Evolutionary conservation across 768 basidiomycete species (phyloP), one percentile per base, ranked within the genome.

Genomic region (Galerina sulciceps): DNA sequence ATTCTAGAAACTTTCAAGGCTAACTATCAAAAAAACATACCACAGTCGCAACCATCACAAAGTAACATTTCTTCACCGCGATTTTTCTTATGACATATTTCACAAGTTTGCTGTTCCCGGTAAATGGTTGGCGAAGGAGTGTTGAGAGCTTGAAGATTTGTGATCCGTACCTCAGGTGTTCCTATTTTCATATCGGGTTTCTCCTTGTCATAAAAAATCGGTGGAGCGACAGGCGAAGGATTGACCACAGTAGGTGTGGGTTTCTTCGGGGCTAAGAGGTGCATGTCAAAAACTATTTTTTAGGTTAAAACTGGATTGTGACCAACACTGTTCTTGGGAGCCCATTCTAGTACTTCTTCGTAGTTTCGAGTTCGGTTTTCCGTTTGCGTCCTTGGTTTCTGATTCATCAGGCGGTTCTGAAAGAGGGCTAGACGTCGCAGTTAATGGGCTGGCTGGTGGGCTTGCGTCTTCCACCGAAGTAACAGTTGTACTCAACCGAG

Each of bases 21-120:
- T 38, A 2, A 49, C 22, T 53, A 35, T 47, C 14, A 36, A 36
- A 51, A 9, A 51, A 38, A 64, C 73, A 60, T 65, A 80, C 79
- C 79, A 65, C 79, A 81, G 60, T 79, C 78, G 65, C 79, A 80
- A 22, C 77, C 78, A 56, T 77, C 77, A 63, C 75, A 78, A 2
- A 99, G 84, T 26, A 99, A 80, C 87, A 99, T 98, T 73, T 92
- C 89, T 62, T 91, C 89, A 11, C 89, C 94, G 58, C 88, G 87
- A 69, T 96, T 88, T 68, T 91, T 93, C 75, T 87, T 89, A 67
- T 89, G 85, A 72, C 97, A 99, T 56, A 99, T 86, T 76, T 99
- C 97, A 74, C 97, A 99, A 60, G 87, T 86, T 80, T 88, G 86
- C 88, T 91, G 66, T 69, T 67, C 59, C 69, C 67, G 62, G 62